Evolutionary conservation across 352 stramenopile genomes (phyloP), one percentile per base, ranked within the genome.

Genomic region (Thraustotheca clavata): DNA sequence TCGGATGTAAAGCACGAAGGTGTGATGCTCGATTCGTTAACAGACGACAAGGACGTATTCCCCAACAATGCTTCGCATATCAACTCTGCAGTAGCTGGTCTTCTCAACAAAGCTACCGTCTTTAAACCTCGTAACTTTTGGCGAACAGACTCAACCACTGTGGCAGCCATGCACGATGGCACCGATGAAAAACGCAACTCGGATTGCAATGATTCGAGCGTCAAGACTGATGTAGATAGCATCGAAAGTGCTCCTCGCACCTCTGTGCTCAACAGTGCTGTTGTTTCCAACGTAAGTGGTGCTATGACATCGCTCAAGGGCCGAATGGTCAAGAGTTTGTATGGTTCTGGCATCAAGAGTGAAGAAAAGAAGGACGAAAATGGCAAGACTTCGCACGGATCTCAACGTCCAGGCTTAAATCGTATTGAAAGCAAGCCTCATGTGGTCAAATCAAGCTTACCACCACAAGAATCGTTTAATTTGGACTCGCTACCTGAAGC

Each of bases 281-380:
- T 24, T n/a, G 27, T 24, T 24, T 47, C 39, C 9, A 77, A 76
- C 20, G 75, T 88, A 48, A 87, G 73, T 6, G 77, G 79, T 46
- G 79, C 80, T 39, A 91, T 91, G 83, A 85, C 83, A 55, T 88
- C 67, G 49, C 52, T 90, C 34, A 91, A 91, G 80, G 83, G 83
- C 52, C 80, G 81, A 48, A 92, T 90, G 74, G 83, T 79, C 52
- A 89, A 85, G 54, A 69, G 71, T 35, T 35, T 26, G 38, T 32
- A 34, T 35, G 4, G 38, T 18, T 16, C 26, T n/a, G 50, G 27
- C 49, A 70, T 67, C 35, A 78, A 72, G 62, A 68, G 74, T 50
- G 73, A 80, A 60, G 66, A 75, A 33, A 66, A 68, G 20, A 73
- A 76, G 59, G 75, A 86, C 55, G 76, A 79, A 1, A 65, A 43